Evolutionary conservation across 768 basidiomycete species (phyloP).

Genomic region (Macrolepiota fuliginosa): DNA sequence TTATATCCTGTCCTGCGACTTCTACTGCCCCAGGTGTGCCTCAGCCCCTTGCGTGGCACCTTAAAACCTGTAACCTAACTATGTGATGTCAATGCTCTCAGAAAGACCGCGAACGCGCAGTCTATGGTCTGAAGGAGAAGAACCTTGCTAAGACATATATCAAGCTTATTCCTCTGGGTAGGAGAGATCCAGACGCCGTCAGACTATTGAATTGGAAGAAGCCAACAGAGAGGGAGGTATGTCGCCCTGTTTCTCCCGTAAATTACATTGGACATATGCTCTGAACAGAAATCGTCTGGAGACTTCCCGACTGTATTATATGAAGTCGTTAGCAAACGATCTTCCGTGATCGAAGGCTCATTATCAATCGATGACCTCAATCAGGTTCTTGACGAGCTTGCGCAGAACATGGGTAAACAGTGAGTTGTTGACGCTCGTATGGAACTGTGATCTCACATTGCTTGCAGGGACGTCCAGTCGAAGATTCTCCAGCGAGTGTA

Average conservation of each 20-base stretch:
- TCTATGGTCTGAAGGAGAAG: slow-evolving; percentile 95
- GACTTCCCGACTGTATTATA: slow-evolving; percentile 87
- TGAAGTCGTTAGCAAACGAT: slow-evolving; percentile 84
- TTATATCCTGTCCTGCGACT: slow-evolving; percentile 88
- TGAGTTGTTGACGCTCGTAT: slow-evolving; percentile 30
- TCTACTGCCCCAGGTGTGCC: slow-evolving; percentile 79
- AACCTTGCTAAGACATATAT: slow-evolving; percentile 92
- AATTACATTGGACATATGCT: background rate
- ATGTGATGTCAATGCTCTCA: slow-evolving; percentile 34
- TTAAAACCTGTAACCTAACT: background rate
- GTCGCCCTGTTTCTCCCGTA: slow-evolving; percentile 21
- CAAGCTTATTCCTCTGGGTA: slow-evolving; percentile 81
- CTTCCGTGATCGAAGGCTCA: slow-evolving; percentile 71
- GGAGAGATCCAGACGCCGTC: slow-evolving; percentile 76
- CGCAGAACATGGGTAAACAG: slow-evolving; percentile 73
- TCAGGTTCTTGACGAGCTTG: slow-evolving; percentile 72
- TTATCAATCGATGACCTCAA: slow-evolving; percentile 86
- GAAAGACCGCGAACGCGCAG: slow-evolving; percentile 92
- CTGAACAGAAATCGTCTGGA: slow-evolving; percentile 63
- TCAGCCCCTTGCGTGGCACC: background rate
- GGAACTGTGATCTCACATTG: background rate
- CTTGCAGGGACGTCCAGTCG: slow-evolving; percentile 67
- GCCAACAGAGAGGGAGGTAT: slow-evolving; percentile 65
- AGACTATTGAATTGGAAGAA: slow-evolving; percentile 89
- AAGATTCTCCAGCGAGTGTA: slow-evolving; percentile 76